Evolutionary conservation across 176 grass and related monocot species (phyloP).

Genomic region (Pontederia crassipes): DNA sequence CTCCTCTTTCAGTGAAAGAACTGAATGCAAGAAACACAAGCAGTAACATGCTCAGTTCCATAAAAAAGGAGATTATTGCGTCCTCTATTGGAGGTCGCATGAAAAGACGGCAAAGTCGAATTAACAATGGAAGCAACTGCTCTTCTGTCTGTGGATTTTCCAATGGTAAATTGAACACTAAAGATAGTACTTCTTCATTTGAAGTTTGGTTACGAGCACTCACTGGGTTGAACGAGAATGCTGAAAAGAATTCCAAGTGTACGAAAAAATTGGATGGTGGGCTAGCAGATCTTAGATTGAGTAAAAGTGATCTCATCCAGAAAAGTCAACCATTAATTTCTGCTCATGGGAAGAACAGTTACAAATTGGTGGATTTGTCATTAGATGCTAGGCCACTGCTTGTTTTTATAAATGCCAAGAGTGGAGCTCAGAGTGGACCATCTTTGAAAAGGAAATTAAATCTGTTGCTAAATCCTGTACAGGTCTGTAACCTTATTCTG

Average conservation of each 20-base stretch:
- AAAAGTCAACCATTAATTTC: conserved; percentile 22
- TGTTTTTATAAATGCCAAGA: conserved; percentile 94
- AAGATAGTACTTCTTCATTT: conserved; percentile 25
- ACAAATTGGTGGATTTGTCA: conserved; percentile 53
- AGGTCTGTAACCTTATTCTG: conserved; percentile 34
- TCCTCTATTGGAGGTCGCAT: conserved; percentile 33
- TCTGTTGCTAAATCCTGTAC: conserved; percentile 75
- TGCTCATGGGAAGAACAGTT: conserved; percentile 29
- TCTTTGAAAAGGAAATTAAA: conserved; percentile 85
- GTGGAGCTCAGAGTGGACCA: conserved; percentile 57
- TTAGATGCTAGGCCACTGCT: conserved; percentile 66
- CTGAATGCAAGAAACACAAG: conserved; percentile 25
- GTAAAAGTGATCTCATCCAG: conserved; percentile 26
- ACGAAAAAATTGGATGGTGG: conserved; percentile 1
- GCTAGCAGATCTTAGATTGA: conserved; percentile 28
- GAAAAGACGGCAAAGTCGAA: conserved; percentile 35
- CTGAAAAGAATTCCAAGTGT: conserved; percentile 28
- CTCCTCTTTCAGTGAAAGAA: conserved; percentile 72
- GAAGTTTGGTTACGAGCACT: conserved; percentile 38
- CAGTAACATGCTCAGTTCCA: conserved; percentile 40
- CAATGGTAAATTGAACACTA: conserved; percentile 17
- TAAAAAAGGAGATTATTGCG: conserved; percentile 37
- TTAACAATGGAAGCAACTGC: conserved; percentile 19
- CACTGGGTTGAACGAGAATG: conserved; percentile 28
- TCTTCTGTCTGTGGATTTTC: background rate